Evolutionary conservation across 2,329 filamentous ascomycete species (phyloP).

Genomic region (Monosporascus sp.): DNA sequence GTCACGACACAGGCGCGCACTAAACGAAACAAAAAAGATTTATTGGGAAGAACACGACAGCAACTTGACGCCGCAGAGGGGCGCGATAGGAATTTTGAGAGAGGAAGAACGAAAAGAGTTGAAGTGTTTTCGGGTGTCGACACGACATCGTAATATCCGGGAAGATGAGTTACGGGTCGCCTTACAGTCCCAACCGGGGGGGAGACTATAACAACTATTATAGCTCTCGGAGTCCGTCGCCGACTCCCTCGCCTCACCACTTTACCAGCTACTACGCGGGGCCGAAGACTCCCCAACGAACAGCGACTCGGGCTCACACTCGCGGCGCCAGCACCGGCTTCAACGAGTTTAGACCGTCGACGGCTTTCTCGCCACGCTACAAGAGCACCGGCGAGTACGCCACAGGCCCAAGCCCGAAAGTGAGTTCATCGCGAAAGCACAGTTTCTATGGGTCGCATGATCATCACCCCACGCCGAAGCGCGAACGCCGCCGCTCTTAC

Average conservation of each 20-base stretch:
- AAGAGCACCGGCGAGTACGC: constrained; percentile 58
- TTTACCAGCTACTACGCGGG: constrained; percentile 37
- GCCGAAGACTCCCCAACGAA: constrained; percentile 43
- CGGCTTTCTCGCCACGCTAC: constrained; percentile 55
- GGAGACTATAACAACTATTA: constrained; percentile 43
- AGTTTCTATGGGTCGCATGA: constrained; percentile 34
- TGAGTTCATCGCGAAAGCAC: constrained; percentile 44
- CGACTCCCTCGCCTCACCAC: constrained; percentile 51
- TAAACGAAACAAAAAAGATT: constrained; percentile 12
- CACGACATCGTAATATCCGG: constrained; percentile 28
- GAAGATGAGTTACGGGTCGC: constrained; percentile 38
- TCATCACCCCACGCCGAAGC: constrained; percentile 37
- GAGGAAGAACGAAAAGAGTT: constrained; percentile 1
- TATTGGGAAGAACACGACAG: constrained; percentile 5
- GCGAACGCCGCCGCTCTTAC: constrained; percentile 52
- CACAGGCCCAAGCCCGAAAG: constrained; percentile 50
- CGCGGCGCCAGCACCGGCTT: constrained; percentile 38
- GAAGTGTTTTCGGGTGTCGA: constrained; percentile 20
- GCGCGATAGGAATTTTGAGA: constrained; percentile 10
- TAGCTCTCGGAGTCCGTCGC: constrained; percentile 47
- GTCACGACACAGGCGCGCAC: constrained; percentile 42
- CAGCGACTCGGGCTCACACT: constrained; percentile 48
- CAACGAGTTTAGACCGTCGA: constrained; percentile 37
- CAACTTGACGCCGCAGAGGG: constrained; percentile 8
- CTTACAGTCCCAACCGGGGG: constrained; percentile 41